These are phyloP conservation scores for Graphilbum sp. DNA, from an alignment of 2,329 filamentous ascomycete species.

Conservation along the genomic window DNA sequence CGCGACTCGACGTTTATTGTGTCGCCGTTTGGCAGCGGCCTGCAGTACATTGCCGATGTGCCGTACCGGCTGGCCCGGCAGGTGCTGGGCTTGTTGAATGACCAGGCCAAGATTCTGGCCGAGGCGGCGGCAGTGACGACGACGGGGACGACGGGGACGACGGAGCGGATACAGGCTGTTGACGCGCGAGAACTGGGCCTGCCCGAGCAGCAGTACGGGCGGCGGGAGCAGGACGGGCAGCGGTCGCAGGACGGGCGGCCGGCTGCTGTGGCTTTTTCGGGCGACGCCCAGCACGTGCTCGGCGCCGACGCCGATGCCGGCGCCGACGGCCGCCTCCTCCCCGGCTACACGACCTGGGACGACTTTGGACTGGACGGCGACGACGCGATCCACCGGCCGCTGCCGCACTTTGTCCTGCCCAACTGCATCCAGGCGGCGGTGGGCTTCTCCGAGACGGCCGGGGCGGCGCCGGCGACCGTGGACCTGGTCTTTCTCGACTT, in stretches of 20 bases:
- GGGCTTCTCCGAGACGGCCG: slow-evolving; percentile 32
- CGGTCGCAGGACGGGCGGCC: too few species aligned
- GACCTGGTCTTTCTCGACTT: slow-evolving; percentile 90
- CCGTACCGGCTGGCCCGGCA: slow-evolving; percentile 59
- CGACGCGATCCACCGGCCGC: slow-evolving; percentile 65
- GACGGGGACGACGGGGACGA: background rate
- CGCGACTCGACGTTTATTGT: slow-evolving; percentile 73
- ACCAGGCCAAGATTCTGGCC: slow-evolving; percentile 31
- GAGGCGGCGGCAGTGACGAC: slow-evolving; percentile 6
- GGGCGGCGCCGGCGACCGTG: slow-evolving; percentile 44
- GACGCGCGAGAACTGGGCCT: slow-evolving; percentile 30
- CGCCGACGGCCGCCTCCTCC: slow-evolving; percentile 25
- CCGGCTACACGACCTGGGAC: slow-evolving; percentile 79
- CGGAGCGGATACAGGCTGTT: slow-evolving; percentile 13
- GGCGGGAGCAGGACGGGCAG: slow-evolving; percentile 2
- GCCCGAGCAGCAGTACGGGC: slow-evolving; percentile 25
- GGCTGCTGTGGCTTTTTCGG: too few species aligned
- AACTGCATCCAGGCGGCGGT: slow-evolving; percentile 66
- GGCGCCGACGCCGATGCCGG: slow-evolving; percentile 12
- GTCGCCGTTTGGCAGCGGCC: slow-evolving; percentile 71
- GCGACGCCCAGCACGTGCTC: slow-evolving; percentile 18
- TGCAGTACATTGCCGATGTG: slow-evolving; percentile 64
- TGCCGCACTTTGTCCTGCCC: slow-evolving; percentile 62
- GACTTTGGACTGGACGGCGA: slow-evolving; percentile 74
- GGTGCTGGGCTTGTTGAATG: slow-evolving; percentile 45